These are phyloP conservation scores for Buddleja alternifolia DNA, from an alignment of 257 asterid species.

Conservation along the genomic window DNA sequence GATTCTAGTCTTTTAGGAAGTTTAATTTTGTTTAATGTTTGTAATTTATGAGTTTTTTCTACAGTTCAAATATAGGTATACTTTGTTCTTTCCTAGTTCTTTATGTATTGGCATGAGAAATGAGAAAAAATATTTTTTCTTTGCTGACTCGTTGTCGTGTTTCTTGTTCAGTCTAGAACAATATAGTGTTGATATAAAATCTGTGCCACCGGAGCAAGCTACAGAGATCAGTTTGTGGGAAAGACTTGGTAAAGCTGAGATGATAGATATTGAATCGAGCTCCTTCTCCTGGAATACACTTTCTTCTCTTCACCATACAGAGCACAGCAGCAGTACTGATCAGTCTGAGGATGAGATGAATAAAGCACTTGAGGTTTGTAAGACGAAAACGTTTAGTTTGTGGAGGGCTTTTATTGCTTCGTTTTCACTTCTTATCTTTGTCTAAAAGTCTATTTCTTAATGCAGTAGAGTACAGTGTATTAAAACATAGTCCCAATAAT, in stretches of 20 bases:
- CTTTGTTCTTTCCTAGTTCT: conserved; percentile 6
- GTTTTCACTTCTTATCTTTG: conserved; percentile 14
- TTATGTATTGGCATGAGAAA: not conserved
- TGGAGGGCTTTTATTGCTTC: conserved; percentile 20
- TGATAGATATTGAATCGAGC: conserved; percentile 83
- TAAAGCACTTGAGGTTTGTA: conserved; percentile 83
- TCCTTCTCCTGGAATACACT: conserved; percentile 84
- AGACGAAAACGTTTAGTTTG: conserved; percentile 14
- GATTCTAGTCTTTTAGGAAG: not conserved
- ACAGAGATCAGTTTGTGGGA: conserved; percentile 86
- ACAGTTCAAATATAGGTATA: not conserved
- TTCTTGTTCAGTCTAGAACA: conserved; percentile 65
- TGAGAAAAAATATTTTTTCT: not conserved
- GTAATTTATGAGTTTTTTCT: not conserved
- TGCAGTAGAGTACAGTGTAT: conserved; percentile 2
- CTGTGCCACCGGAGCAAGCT: conserved; percentile 62
- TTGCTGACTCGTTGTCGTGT: conserved; percentile 5
- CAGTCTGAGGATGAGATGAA: conserved; percentile 95
- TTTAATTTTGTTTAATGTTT: conserved; percentile 9
- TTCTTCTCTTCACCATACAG: conserved; percentile 92
- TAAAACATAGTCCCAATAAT: not conserved
- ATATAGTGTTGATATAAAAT: conserved; percentile 47
- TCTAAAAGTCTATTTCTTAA: conserved; percentile 4
- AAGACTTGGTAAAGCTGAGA: conserved; percentile 86
- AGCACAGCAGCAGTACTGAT: conserved; percentile 81